Conservation (phyloP, 2,329 filamentous ascomycete genomes). For the Aspergillus novofumigatus region DNA sequence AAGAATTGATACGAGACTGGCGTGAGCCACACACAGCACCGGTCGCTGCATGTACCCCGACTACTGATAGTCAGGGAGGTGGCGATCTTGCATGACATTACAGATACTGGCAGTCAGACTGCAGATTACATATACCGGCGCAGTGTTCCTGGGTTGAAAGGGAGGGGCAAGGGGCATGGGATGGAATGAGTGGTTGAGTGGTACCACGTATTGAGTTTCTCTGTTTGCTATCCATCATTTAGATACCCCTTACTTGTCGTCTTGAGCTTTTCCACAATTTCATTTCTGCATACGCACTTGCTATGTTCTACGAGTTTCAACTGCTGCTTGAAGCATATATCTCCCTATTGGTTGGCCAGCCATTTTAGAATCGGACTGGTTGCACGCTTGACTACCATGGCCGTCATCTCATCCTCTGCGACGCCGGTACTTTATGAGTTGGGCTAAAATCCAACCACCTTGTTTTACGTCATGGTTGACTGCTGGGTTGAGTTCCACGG, state of each 20-base stretch:
- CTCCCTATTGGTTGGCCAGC: not conserved
- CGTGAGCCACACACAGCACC: conserved; percentile 33
- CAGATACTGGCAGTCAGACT: not conserved
- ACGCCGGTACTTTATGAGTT: too few relatives aligned
- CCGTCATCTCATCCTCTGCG: not conserved
- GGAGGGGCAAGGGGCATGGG: conserved; percentile 2
- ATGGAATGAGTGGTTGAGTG: conserved; percentile 16
- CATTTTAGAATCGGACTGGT: not conserved
- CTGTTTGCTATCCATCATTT: conserved; percentile 18
- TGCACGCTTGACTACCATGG: not conserved
- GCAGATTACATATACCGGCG: not conserved
- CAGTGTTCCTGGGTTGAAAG: not conserved
- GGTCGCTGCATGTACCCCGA: conserved; percentile 14
- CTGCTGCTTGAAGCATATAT: not conserved
- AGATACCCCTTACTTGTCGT: conserved; percentile 20
- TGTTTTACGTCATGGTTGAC: not conserved
- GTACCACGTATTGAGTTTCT: conserved; percentile 18
- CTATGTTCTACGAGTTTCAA: not conserved
- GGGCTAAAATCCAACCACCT: too few relatives aligned
- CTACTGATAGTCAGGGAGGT: conserved; percentile 13
- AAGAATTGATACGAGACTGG: conserved; percentile 77
- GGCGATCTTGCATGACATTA: conserved; percentile 2
- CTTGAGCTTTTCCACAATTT: conserved; percentile 1
- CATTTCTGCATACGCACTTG: not conserved
- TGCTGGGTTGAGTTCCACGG: not conserved